Conservation (phyloP, 2,329 filamentous ascomycete species). For the Alternaria infectoria region DNA sequence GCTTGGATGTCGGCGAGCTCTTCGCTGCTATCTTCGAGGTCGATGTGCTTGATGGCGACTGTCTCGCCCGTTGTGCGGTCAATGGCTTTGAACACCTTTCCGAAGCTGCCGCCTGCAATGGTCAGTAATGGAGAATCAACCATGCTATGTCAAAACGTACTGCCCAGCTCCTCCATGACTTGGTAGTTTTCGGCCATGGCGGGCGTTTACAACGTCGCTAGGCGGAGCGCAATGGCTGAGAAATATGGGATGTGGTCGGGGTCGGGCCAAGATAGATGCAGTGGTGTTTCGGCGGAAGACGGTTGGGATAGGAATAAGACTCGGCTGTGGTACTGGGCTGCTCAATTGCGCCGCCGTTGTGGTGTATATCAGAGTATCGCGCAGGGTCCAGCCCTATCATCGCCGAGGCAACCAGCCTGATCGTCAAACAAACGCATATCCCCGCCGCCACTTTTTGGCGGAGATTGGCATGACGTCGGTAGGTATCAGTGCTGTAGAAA, state of each 20-base stretch:
- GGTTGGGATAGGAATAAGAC: constrained; percentile 39
- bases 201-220: constrained; percentile 23
- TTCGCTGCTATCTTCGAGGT: constrained; percentile 97
- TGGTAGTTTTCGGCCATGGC: constrained; percentile 86
- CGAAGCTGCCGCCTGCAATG: constrained; percentile 83
- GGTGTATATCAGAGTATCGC: constrained; percentile 23
- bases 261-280: constrained; percentile 34
- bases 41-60: constrained; percentile 98
- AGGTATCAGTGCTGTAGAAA: constrained; percentile 1
- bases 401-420: constrained; percentile 33
- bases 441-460: constrained; percentile 21
- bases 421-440: constrained; percentile 34
- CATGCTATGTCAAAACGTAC: constrained; percentile 61
- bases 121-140: constrained; percentile 17
- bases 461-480: constrained; percentile 8
- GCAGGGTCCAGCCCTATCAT: constrained; percentile 23
- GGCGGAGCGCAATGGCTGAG: constrained; percentile 27
- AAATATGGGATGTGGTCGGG: constrained; percentile 14
- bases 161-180: constrained; percentile 93
- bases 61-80: constrained; percentile 89
- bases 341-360: constrained; percentile 7
- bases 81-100: constrained; percentile 95
- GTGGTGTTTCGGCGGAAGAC: constrained; percentile 26
- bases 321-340: constrained; percentile 16
- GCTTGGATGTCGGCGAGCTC: constrained; percentile 98